Evolutionary conservation across 805 yeast species (phyloP), one percentile per base, ranked within the genome.

Genomic region (Danielia oregonensis): DNA sequence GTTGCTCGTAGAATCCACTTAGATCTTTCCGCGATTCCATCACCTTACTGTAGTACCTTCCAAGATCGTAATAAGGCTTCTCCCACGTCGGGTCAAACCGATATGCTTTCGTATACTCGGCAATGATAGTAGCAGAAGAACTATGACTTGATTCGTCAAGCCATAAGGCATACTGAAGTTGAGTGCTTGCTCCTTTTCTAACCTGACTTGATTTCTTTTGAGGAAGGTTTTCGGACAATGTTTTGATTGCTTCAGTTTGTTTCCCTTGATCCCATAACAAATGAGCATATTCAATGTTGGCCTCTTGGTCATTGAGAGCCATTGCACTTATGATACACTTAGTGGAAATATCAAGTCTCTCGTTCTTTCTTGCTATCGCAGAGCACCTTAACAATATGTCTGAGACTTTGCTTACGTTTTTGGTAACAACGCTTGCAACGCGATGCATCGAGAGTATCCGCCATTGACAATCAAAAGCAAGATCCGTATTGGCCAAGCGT

Each of bases 201-300:
- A 33, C 24, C 17, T 36, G 41, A 16, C 45, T 45, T 23, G 47
- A 48, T 1, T 54, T 29, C 22, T 46, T 43, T 6, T 52, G 54
- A 4, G 47, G 39, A 2, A 61, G 47, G 9, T 76, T 56, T 11
- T 70, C 68, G 6, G 71, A 70, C 24, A 86, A 62, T 6, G 77
- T 66, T 33, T 82, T 79, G 28, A 91, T 69, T 0, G 97, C 97
- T 46, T 87, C 82, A 16, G 88, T 74, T 40, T 78, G 86, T 43
- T 87, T 94, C 1, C 95, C 96, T 52, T 85, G 86, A 3, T 79
- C 82, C 97, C 97, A 91, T 25, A 87, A 58, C 6, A 93, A 68
- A 37, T 84, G 79, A 0, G 96, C 82, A 55, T 83, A 82, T 53
- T 88, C 95, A 25, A 83, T 59, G 39, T 80, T 82, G 5, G 84